Percentiles rank a stretch among this genome's conserved stretches.
Conservation (phyloP, 2,329 filamentous ascomycete genomes). For the Hypoxylon sp. region DNA sequence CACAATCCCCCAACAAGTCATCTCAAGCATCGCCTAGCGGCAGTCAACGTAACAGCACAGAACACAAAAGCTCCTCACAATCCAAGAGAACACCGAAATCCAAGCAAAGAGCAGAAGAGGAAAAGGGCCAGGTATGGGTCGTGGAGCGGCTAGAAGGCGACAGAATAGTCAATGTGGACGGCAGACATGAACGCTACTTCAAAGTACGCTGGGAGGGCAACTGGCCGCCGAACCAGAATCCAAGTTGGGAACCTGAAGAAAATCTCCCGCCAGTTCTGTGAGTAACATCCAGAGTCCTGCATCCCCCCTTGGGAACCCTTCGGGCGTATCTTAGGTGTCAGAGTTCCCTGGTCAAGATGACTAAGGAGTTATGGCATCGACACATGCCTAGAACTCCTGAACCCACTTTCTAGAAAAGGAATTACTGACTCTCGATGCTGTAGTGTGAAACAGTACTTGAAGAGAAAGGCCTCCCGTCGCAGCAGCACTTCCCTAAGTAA, state of each 20-base stretch:
- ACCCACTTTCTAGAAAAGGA: too few species aligned
- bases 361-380: too few species aligned
- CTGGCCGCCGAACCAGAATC: slow-evolving; percentile 70
- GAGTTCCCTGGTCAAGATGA: too few species aligned
- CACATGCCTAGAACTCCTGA: too few species aligned
- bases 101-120: slow-evolving; percentile 33
- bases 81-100: slow-evolving; percentile 46
- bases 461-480: slow-evolving; percentile 47
- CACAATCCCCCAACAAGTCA: not conserved
- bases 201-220: slow-evolving; percentile 70
- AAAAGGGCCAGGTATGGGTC: slow-evolving; percentile 57
- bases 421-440: too few species aligned
- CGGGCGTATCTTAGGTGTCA: too few species aligned
- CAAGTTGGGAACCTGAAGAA: slow-evolving; percentile 70
- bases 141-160: slow-evolving; percentile 64
- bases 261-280: slow-evolving; percentile 61
- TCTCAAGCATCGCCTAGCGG: slow-evolving; percentile 12
- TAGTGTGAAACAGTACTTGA: slow-evolving; percentile 59
- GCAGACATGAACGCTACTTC: slow-evolving; percentile 61
- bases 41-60: slow-evolving; percentile 1
- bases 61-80: slow-evolving; percentile 1
- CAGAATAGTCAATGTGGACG: slow-evolving; percentile 57
- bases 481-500: slow-evolving; percentile 4
- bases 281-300: too few species aligned
- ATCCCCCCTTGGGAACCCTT: too few species aligned